phyloP scores from a whole-genome alignment of 2,329 filamentous ascomycete species.

The Didymella pinodella region DNA sequence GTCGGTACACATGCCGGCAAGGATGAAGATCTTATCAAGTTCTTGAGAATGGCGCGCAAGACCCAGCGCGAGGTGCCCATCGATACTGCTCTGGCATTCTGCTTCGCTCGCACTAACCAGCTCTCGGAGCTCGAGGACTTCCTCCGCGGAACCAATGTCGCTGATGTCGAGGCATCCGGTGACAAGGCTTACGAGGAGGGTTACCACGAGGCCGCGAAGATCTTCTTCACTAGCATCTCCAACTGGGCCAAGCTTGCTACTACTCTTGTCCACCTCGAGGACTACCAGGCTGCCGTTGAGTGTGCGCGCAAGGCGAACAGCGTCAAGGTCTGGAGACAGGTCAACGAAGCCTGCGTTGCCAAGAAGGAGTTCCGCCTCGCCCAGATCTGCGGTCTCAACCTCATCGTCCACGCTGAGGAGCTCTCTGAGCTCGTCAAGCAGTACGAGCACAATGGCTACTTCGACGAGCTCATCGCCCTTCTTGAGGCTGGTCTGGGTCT shows the following conservation, averaged over 20 bases:
- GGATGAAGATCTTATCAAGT: conserved; percentile 97
- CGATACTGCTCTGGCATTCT: conserved; percentile 93
- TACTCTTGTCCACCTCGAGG: conserved; percentile 93
- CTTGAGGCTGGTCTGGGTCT: conserved; percentile 94
- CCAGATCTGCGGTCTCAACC: conserved; percentile 97
- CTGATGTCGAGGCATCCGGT: conserved; percentile 94
- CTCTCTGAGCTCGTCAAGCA: conserved; percentile 91
- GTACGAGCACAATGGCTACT: conserved; percentile 97
- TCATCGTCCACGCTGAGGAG: conserved; percentile 97
- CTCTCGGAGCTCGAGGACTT: conserved; percentile 96
- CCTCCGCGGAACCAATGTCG: conserved; percentile 89
- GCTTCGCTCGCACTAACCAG: conserved; percentile 89
- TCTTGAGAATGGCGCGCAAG: conserved; percentile 95
- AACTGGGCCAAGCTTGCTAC: conserved; percentile 99
- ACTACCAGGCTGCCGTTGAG: conserved; percentile 97
- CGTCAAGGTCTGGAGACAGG: conserved; percentile 99
- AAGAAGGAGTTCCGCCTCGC: conserved; percentile 99
- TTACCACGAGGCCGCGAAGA: conserved; percentile 94
- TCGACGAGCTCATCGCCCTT: conserved; percentile 94
- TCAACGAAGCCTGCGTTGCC: conserved; percentile 91
- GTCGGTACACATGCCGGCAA: conserved; percentile 94
- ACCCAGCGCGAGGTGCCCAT: conserved; percentile 92
- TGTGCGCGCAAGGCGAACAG: conserved; percentile 98
- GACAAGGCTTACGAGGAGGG: conserved; percentile 98
- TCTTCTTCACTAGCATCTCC: conserved; percentile 97